Conservation (phyloP, 2,329 filamentous ascomycete genomes). For the Helotiales sp. region DNA sequence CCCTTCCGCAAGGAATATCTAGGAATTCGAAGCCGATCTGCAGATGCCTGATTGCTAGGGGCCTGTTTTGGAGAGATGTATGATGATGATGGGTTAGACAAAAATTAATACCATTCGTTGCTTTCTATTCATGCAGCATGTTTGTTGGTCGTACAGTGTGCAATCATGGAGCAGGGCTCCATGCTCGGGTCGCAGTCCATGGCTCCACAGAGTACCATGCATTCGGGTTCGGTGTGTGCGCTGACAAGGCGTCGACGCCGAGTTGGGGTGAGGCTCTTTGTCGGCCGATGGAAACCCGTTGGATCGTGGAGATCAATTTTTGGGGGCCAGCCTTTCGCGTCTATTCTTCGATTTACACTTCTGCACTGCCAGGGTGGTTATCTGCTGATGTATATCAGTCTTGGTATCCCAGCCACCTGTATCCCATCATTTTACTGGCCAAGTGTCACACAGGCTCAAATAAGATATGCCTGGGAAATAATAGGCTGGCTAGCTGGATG, state of each 20-base stretch:
- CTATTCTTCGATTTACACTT: neutral
- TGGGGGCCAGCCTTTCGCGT: neutral
- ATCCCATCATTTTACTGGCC: no score
- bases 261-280: neutral
- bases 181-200: neutral
- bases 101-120: neutral
- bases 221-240: neutral
- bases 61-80: neutral
- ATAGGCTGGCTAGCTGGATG: no score
- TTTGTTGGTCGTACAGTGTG: neutral
- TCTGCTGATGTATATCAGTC: no score
- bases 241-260: neutral
- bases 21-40: slow-evolving; percentile 23
- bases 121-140: neutral
- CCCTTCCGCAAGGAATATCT: slow-evolving; percentile 80
- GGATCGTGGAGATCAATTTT: neutral
- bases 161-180: neutral
- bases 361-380: no score
- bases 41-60: neutral
- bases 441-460: no score
- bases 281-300: neutral
- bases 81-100: slow-evolving; percentile 1
- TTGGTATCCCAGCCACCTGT: no score
- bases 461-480: no score
- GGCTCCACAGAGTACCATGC: neutral